Conservation (phyloP, 768 basidiomycete genomes). For the Russula lepida region DNA sequence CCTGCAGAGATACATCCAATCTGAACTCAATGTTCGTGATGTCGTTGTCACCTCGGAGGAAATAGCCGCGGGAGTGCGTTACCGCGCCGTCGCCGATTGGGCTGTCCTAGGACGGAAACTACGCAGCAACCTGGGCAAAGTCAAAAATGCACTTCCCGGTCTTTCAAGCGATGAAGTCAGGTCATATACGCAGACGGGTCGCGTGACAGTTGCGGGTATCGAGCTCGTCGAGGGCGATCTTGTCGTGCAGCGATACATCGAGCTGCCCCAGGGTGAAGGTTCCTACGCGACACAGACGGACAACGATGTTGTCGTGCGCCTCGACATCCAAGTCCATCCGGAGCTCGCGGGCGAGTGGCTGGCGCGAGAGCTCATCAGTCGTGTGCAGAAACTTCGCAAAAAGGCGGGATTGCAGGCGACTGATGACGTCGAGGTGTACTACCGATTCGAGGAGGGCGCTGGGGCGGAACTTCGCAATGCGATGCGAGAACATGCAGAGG, state of each 20-base stretch:
- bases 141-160: slow-evolving; percentile 77
- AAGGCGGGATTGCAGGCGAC: slow-evolving; percentile 92
- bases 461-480: slow-evolving; percentile 59
- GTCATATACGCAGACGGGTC: slow-evolving; percentile 62
- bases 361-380: slow-evolving; percentile 82
- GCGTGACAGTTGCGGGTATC: slow-evolving; percentile 82
- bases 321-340: slow-evolving; percentile 82
- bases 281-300: slow-evolving; percentile 82
- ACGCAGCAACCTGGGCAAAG: slow-evolving; percentile 82
- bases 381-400: slow-evolving; percentile 92
- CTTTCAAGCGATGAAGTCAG: slow-evolving; percentile 81
- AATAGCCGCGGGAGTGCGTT: slow-evolving; percentile 73
- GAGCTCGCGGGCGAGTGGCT: slow-evolving; percentile 85
- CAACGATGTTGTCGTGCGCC: slow-evolving; percentile 87
- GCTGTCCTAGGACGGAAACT: slow-evolving; percentile 88
- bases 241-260: slow-evolving; percentile 84
- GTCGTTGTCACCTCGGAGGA: slow-evolving; percentile 88
- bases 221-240: slow-evolving; percentile 87
- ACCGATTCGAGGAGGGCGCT: slow-evolving; percentile 62
- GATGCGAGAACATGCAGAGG: slow-evolving; percentile 54
- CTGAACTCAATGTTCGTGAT: slow-evolving; percentile 91
- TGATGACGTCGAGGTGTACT: slow-evolving; percentile 87
- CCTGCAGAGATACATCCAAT: slow-evolving; percentile 81
- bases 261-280: slow-evolving; percentile 51
- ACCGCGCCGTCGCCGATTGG: slow-evolving; percentile 93